Evolutionary conservation across 1,139 yeast species (phyloP).

Genomic region (Candida frijolesensis): DNA sequence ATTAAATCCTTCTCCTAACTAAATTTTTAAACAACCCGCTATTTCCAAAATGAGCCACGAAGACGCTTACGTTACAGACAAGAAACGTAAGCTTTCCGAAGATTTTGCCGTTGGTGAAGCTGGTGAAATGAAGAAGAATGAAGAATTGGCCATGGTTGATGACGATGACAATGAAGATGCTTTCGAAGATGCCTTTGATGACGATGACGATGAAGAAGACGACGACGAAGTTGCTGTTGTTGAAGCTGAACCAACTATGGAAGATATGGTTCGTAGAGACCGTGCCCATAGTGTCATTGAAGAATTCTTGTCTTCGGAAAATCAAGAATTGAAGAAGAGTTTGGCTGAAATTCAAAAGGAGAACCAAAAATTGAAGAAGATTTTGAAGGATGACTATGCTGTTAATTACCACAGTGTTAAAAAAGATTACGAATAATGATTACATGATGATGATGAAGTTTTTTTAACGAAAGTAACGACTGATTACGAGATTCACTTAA

Average conservation of each 20-base stretch:
- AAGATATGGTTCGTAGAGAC: slow-evolving; percentile 15
- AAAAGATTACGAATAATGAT: background rate
- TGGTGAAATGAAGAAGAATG: slow-evolving; percentile 12
- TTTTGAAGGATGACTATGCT: slow-evolving; percentile 15
- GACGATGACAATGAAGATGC: slow-evolving; percentile 3
- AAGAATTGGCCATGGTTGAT: slow-evolving; percentile 11
- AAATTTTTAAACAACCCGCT: background rate
- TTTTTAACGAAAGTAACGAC: background rate
- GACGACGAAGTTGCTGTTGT: slow-evolving; percentile 4
- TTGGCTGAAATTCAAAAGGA: slow-evolving; percentile 14
- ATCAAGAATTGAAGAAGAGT: slow-evolving; percentile 14
- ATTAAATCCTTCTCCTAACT: background rate
- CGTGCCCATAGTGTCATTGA: slow-evolving; percentile 15
- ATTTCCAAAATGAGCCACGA: slow-evolving; percentile 18
- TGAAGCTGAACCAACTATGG: slow-evolving; percentile 8
- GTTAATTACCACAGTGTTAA: slow-evolving; percentile 9
- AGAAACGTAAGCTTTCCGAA: slow-evolving; percentile 16
- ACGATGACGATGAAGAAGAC: slow-evolving; percentile 9
- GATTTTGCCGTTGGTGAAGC: slow-evolving; percentile 11
- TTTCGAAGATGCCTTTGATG: slow-evolving; percentile 3
- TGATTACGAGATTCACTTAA: too few species aligned
- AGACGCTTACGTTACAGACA: slow-evolving; percentile 16
- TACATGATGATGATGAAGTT: background rate
- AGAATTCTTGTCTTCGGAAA: slow-evolving; percentile 15
- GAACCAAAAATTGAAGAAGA: slow-evolving; percentile 14